Conservation (phyloP, 2,329 filamentous ascomycete species). For the Neonectria faginata region DNA sequence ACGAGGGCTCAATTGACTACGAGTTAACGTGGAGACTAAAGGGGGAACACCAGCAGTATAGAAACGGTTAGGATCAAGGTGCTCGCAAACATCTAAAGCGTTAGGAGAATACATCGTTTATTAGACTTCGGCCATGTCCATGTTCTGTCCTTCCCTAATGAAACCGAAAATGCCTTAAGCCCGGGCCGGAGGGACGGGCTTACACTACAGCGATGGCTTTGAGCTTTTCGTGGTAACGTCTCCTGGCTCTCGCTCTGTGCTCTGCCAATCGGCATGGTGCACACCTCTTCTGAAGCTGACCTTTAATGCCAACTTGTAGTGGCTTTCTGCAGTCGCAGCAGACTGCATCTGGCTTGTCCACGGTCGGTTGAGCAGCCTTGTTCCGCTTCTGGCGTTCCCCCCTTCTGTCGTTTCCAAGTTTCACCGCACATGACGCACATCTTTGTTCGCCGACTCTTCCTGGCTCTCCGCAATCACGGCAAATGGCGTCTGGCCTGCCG, state of each 20-base stretch:
- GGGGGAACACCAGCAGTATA: conserved; percentile 38
- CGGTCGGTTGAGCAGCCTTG: too few relatives aligned
- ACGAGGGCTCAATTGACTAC: conserved; percentile 35
- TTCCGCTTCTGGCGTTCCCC: too few relatives aligned
- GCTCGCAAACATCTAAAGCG: conserved; percentile 37
- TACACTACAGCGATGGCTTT: conserved; percentile 29
- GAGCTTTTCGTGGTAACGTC: too few relatives aligned
- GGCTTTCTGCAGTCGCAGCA: neutral
- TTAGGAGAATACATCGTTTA: conserved; percentile 39
- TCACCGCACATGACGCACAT: too few relatives aligned
- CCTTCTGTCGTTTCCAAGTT: too few relatives aligned
- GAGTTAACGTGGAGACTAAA: conserved; percentile 36
- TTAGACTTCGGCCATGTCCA: conserved; percentile 39
- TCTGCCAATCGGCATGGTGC: too few relatives aligned
- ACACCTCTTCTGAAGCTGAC: too few relatives aligned
- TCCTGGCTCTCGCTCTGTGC: too few relatives aligned
- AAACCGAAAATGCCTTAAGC: conserved; percentile 38
- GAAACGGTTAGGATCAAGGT: conserved; percentile 37
- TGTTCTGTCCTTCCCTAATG: conserved; percentile 39
- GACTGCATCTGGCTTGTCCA: neutral
- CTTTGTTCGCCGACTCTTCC: too few relatives aligned
- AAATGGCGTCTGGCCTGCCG: too few relatives aligned
- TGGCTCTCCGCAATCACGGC: too few relatives aligned
- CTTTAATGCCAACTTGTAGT: too few relatives aligned
- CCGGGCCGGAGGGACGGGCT: conserved; percentile 34